Conservation (phyloP, 345 rosid species). For the Acer negundo region DNA sequence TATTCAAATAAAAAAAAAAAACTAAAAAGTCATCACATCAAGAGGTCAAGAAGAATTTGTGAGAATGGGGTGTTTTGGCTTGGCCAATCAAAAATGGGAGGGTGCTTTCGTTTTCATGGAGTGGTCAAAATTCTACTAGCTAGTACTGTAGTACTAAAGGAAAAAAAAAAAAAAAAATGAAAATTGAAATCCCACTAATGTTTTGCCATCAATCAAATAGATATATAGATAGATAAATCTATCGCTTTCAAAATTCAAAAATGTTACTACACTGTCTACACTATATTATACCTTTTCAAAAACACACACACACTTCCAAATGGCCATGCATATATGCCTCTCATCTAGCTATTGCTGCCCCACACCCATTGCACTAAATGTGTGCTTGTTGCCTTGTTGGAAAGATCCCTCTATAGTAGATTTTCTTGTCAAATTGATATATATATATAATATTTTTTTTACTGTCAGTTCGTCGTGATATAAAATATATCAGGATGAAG, state of each 20-base stretch:
- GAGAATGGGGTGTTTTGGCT: not conserved
- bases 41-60: not conserved
- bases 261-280: not conserved
- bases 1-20: too few relatives aligned
- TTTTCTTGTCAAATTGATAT: not conserved
- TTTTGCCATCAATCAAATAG: constrained; percentile 1
- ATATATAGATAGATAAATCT: not conserved
- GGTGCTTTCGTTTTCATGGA: constrained; percentile 17
- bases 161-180: too few relatives aligned
- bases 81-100: too few relatives aligned
- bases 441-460: too few relatives aligned
- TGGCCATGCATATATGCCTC: not conserved
- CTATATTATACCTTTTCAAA: not conserved
- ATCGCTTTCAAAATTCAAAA: not conserved
- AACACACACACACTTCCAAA: not conserved
- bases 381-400: not conserved
- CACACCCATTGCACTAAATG: not conserved
- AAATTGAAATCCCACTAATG: constrained; percentile 9
- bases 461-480: too few relatives aligned
- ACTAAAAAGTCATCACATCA: not conserved
- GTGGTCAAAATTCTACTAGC: constrained; percentile 14
- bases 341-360: not conserved
- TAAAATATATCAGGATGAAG: too few relatives aligned
- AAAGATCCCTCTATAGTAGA: not conserved
- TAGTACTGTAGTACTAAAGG: not conserved